Base-by-base conservation (phyloP, 2,329 filamentous ascomycete genomes). In the Cryphonectria parasitica region DNA sequence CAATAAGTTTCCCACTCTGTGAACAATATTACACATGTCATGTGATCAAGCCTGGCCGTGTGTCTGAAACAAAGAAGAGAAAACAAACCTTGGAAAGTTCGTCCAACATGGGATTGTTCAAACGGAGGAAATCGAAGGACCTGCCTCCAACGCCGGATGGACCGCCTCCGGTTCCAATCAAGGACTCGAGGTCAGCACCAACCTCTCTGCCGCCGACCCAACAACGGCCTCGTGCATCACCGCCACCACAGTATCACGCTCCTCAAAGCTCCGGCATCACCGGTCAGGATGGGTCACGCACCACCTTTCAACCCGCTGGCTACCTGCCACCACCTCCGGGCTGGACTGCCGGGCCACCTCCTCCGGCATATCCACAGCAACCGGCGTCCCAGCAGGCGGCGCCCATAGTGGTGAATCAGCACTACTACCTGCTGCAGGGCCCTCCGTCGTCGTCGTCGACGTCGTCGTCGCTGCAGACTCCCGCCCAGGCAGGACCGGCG, bases 391-490 rank as follows among this genome's bases (percentile, higher is more conserved):
- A 75, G 69, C 78, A 77, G 34, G 79, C 78, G 34, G 79, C 78
- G 36, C 82, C 84, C 10, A 82, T 87, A 67, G 80, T 87, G 39
- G 83, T 87, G 64, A 86, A 87, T 72, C 84, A 87, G 71, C 81
- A 87, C 73, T 86, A 87, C 75, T 86, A 87, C 73, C 75, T 86
- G 64, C 73, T 76, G 28, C 74, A 76, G 2, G 73, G 76, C 2
- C 73, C 76, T 0, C 71, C 74, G 54, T 67, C 75, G 22, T n/a
- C 45, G 22, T 22, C 43, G 54, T 67, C 75, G 22, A 10, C 45
- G 22, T 22, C 43, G 43, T 49, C 45, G 17, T 45, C 43, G 0
- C 4, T 17, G 19, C 45, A 68, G 11, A n/a, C 7, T 2, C 72
- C 65, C 1, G 31, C 65, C 2, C 71, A 72, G 10, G 75, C 75